Evolutionary conservation across 2,329 filamentous ascomycete genomes (phyloP), one percentile per base, ranked within the genome.

Genomic region (Lecanicillium sp.): DNA sequence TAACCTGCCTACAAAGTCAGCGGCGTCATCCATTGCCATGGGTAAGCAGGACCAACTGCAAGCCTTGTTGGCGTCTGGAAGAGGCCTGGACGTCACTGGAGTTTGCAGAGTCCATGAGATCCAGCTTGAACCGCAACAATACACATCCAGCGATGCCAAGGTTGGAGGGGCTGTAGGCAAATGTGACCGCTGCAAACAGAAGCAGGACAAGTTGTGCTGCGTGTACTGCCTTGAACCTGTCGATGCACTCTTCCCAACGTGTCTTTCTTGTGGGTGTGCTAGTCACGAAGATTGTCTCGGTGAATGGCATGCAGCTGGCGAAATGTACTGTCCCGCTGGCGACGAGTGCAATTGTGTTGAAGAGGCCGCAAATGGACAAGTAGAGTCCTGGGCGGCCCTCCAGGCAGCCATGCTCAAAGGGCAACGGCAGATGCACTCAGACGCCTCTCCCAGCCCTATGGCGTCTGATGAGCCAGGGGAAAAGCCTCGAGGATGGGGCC

Each of bases 321-420:
- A 78, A 53, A 68, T 59, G 2, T 57, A 69, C 33, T 83, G 78
- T 40, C 75, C 78, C 0, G 77, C 75, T 0, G 78, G 77, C 2
- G 78, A 81, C 49, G 78, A 81, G 51, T 83, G 78, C 50, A 64
- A 73, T 42, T 83, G 78, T 48, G 64, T 71, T 0, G 64, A 71
- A 12, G 71, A 79, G 45, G 75, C 77, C 1, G 64, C 62, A 41
- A 67, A 62, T 33, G 76, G 74, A 1, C 64, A 75, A 29, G 69
- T 80, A 8, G 78, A 80, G 53, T 75, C 72, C 15, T 79, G 77
- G 72, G 68, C 70, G 0, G 75, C 73, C 4, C 49, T 64, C 0
- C 54, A 57, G 25, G 58, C 56, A 6, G 60, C 56, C 9, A 55
- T 64, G 54, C 51, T 57, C 38, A 65, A 57, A 43, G 52, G 52